Evolutionary conservation across 768 basidiomycete genomes (phyloP), one percentile per base, ranked within the genome.

Genomic region (Mycena sanguinolenta): DNA sequence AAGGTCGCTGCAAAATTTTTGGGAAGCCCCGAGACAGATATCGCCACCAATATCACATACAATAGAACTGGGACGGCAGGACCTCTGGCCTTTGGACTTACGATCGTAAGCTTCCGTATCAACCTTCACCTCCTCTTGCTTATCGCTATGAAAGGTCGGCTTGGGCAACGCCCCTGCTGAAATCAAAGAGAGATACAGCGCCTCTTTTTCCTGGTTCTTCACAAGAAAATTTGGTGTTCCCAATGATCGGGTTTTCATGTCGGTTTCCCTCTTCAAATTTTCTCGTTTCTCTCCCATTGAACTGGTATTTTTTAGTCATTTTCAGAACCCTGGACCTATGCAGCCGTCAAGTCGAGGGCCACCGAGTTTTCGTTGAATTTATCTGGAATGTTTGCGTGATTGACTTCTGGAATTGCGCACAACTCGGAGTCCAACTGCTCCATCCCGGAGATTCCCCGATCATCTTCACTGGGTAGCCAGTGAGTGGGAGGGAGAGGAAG

Each of bases 101-200:
- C 77, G 54, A 80, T 91, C 67, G 92, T 93, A 67, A 61, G 91
- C 83, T 13, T 49, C 30, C 10, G 21, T 36, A 27, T 6, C 14
- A 58, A 42, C 44, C 10, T 16, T 25, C 49, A 46, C n/a, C n/a
- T n/a, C 9, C 25, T n/a, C n/a, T 55, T 76, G 76, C 54, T 44
- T 55, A 53, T 84, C 83, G 77, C 16, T 81, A 81, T 46, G 63
- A 78, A 67, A 93, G 92, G 82, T 79, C 50, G 89, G 87, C 76
- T 78, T 93, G 76, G 88, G 84, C 74, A 90, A 90, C 74, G 79
- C 90, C 65, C 85, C 80, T 52, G 81, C 84, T 0, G 76, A 85
- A 38, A 66, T 73, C 46, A 90, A 90, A 64, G 85, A 86, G 65
- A 69, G 67, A 46, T 92, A 90, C 79, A 89, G 89, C 78, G 85